Conservation (phyloP, 345 rosid species). For the Eucalyptus caleyi region DNA sequence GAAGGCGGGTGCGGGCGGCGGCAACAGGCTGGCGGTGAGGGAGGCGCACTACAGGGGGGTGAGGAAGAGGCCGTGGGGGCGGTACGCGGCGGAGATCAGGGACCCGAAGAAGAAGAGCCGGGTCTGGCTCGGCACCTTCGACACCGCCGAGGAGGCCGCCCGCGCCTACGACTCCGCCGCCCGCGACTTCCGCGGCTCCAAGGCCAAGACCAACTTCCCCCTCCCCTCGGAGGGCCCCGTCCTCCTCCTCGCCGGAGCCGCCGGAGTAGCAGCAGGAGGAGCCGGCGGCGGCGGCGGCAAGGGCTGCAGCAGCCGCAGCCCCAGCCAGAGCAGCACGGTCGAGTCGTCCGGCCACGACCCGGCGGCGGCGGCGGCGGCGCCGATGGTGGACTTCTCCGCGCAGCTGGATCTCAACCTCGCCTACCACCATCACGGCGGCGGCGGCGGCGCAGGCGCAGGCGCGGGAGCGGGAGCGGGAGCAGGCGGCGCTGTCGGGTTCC, state of each 20-base stretch:
- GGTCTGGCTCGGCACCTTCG: slow-evolving; percentile 88
- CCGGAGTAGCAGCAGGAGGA: not conserved
- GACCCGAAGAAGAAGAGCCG: slow-evolving; percentile 65
- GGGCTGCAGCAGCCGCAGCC: slow-evolving; percentile 15
- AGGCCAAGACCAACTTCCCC: slow-evolving; percentile 72
- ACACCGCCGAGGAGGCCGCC: slow-evolving; percentile 72
- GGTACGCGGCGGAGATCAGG: slow-evolving; percentile 83
- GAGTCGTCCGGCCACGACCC: slow-evolving; percentile 45
- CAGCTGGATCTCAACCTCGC: slow-evolving; percentile 33
- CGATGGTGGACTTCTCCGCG: slow-evolving; percentile 7
- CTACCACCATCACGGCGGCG: not conserved
- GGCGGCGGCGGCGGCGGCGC: not conserved
- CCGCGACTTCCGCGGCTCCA: slow-evolving; percentile 62
- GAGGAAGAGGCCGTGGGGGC: slow-evolving; percentile 88
- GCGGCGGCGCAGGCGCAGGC: not conserved
- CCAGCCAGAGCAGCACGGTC: slow-evolving; percentile 56
- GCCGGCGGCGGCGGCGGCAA: not conserved
- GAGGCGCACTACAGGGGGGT: slow-evolving; percentile 69
- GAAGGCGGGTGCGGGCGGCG: not conserved
- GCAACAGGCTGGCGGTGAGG: not conserved
- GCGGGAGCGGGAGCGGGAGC: not conserved
- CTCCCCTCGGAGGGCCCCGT: not conserved
- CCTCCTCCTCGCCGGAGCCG: not conserved
- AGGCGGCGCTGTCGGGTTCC: not conserved
- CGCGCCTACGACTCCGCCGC: slow-evolving; percentile 67